A percentile compares a stretch with the other conserved stretches of the same genome.
phyloP scores from a whole-genome alignment of 495 filamentous ascomycete genomes.

The Aspergillus kassunensis region DNA sequence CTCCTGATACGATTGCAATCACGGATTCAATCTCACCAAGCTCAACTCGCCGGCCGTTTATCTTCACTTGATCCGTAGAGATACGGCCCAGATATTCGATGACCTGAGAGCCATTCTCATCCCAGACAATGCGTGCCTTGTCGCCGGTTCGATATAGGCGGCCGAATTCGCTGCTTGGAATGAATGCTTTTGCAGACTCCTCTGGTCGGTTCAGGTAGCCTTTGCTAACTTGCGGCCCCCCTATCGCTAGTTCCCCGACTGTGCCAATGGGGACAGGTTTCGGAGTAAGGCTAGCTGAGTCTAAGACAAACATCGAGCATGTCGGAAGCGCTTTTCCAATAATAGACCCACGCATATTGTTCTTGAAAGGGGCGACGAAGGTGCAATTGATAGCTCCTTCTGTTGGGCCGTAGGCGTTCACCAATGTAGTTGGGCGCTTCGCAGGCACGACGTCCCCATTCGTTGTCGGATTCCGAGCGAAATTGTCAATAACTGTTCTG shows the following conservation, averaged over 20 bases:
- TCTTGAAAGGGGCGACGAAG: constrained; percentile 22
- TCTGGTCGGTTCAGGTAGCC: constrained; percentile 45
- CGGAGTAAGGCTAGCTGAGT: constrained; percentile 23
- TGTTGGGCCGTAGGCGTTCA: constrained; percentile 35
- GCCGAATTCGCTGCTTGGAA: constrained; percentile 33
- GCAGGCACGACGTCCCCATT: not conserved
- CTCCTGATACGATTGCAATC: constrained; percentile 15
- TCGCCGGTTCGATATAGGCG: constrained; percentile 72
- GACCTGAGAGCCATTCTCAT: constrained; percentile 33
- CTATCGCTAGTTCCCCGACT: constrained; percentile 44
- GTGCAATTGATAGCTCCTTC: constrained; percentile 33
- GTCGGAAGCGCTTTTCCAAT: constrained; percentile 34
- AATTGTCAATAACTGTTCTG: constrained; percentile 27
- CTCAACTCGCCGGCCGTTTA: constrained; percentile 86
- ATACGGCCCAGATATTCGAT: constrained; percentile 62
- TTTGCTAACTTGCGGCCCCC: constrained; percentile 41
- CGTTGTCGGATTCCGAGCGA: constrained; percentile 2
- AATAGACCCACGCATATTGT: constrained; percentile 26
- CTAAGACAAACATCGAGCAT: constrained; percentile 25
- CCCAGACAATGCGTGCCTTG: constrained; percentile 51
- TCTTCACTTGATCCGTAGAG: constrained; percentile 82
- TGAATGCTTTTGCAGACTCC: constrained; percentile 34
- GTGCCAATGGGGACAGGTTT: constrained; percentile 35
- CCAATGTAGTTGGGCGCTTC: constrained; percentile 13
- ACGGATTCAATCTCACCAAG: constrained; percentile 74